Evolutionary conservation across 1,139 yeast species (phyloP), one percentile per base, ranked within the genome.

Genomic region (Williopsis jadinii): DNA sequence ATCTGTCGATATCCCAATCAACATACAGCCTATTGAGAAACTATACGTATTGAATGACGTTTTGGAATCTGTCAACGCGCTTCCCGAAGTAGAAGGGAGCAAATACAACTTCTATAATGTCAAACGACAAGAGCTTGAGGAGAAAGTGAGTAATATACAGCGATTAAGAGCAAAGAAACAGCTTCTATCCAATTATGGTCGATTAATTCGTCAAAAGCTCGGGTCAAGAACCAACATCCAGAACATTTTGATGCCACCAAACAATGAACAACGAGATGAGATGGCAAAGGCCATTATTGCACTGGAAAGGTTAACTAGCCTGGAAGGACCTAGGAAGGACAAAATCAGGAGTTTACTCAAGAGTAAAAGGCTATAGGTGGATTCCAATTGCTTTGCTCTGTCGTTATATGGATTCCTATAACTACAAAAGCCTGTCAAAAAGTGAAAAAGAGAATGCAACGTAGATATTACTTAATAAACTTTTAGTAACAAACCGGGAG

Each of bases 1-100:
- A 10, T 37, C 34, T 6, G 9, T 45, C 2, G 49, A 47, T 11
- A 19, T 52, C 3, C 53, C 55, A 0, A 30, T 45, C 2, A 39
- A 45, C 14, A 14, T 52, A 9, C 35, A 48, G 10, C 39, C 51
- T 11, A 45, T 46, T 28, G 46, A 42, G 12, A 50, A 49, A 27
- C n/a, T 44, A 5, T 44, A 50, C 31, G 40, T 53, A 2, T 28
- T 53, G 2, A 41, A 35, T n/a, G 54, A 52, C 14, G 24, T 51
- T 3, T 27, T 54, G 1, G 41, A 39, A 3, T 42, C 52, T 9
- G 4, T 19, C 6, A 19, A 19, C 6, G 4, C 24, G 6, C 24
- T 19, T 19, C 24, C 24, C 6, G 24, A 19, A 19, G 24, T 19
- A 19, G 6, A 19, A 5, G 24, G 24, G 24, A 19, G 24, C 24